Evolutionary conservation across 1,284 basidiomycete species (phyloP), one percentile per base, ranked within the genome.

Genomic region (Cryptococcus jaspeensis): DNA sequence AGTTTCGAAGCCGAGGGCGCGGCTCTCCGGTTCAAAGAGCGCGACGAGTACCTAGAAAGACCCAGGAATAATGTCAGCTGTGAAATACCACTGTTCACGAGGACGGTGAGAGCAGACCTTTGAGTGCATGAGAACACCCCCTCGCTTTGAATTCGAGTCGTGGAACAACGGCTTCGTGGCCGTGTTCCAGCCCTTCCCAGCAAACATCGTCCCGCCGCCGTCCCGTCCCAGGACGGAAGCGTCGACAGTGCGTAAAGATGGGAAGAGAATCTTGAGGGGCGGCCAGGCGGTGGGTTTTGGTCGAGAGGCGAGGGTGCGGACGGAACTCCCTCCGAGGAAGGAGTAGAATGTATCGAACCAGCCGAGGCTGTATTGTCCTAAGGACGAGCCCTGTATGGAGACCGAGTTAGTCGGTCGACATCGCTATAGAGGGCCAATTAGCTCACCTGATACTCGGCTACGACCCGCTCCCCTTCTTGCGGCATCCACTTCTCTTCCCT

Each of bases 201-300:
- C 67, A 52, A 78, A 78, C 72, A 78, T 77, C 8, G 75, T 78
- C 0, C 74, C 73, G 1, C 75, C 77, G 0, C 75, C 75, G 58
- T 60, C 56, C n/a, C 65, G 53, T 3, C 72, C 72, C 3, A 56
- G 39, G 4, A 60, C 23, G 20, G 71, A 73, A 0, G 50, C 53
- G 38, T 76, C 69, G 0, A 78, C 74, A 0, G 76, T 78, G 0
- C 63, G 65, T 23, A 75, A 51, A 2, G 67, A 59, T 0, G 77
- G 77, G 53, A 72, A 79, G 23, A 79, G 41, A 28, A 78, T 58
- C 55, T 74, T 76, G 54, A 78, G 53, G 0, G 72, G 68, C 3
- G 74, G 73, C 61, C 65, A 74, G 6, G 50, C 32, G 5, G 36
- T 54, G 0, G 65, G 55, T 45, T 72, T 73, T 1, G 68, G 56